These are phyloP conservation scores for Suillus paluster DNA, from an alignment of 768 basidiomycete genomes.

Conservation along the genomic window DNA sequence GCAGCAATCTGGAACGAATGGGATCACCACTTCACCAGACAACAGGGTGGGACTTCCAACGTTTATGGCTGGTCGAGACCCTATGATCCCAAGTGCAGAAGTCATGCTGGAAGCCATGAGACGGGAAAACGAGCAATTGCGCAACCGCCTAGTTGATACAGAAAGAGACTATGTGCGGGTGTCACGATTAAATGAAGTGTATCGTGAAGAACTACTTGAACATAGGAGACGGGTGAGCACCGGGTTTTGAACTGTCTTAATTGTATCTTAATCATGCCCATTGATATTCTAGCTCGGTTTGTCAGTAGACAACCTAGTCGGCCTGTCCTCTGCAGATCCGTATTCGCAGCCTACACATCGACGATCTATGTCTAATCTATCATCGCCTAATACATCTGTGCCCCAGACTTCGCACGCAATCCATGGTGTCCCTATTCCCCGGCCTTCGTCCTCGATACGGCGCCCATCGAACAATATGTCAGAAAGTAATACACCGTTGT, in stretches of 20 bases:
- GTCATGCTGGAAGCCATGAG: slow-evolving; percentile 77
- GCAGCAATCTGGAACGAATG: slow-evolving; percentile 15
- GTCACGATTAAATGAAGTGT: slow-evolving; percentile 77
- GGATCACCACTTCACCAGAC: slow-evolving; percentile 35
- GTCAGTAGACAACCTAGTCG: slow-evolving; percentile 79
- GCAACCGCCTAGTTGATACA: slow-evolving; percentile 68
- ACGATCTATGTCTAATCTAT: slow-evolving; percentile 46
- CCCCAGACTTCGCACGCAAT: slow-evolving; percentile 37
- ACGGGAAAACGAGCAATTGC: slow-evolving; percentile 77
- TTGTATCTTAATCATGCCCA: slow-evolving; percentile 8
- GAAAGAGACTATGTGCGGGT: slow-evolving; percentile 81
- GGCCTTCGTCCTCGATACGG: slow-evolving; percentile 66
- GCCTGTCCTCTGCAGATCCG: slow-evolving; percentile 66
- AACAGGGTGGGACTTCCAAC: slow-evolving; percentile 7
- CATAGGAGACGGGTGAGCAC: slow-evolving; percentile 70
- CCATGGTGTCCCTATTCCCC: slow-evolving; percentile 76
- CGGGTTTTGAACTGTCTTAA: slow-evolving; percentile 11
- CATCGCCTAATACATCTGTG: slow-evolving; percentile 34
- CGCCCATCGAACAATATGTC: slow-evolving; percentile 53
- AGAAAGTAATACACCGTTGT: slow-evolving; percentile 62
- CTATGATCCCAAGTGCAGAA: slow-evolving; percentile 48
- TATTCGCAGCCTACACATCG: slow-evolving; percentile 74
- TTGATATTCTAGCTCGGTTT: slow-evolving; percentile 59
- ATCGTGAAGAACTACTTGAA: slow-evolving; percentile 83
- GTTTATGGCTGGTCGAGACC: slow-evolving; percentile 26